Evolutionary conservation across 108 stramenopile genomes (phyloP), one percentile per base, ranked within the genome.

Genomic region (Seminavis robusta): DNA sequence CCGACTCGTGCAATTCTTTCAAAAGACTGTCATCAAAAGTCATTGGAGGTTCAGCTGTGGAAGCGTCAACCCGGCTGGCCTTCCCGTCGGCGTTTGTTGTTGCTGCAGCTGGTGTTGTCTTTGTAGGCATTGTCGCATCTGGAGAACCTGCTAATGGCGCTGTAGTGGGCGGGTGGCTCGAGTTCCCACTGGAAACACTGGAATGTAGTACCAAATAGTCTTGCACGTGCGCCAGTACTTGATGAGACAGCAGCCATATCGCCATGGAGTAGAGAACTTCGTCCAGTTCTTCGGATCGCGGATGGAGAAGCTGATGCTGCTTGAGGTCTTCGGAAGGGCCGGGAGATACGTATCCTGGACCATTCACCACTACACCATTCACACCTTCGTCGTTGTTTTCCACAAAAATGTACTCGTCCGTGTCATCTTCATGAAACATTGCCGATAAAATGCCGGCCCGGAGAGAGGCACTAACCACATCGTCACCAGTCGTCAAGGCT

Each of bases 201-300:
- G n/a, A n/a, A n/a, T n/a, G n/a, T n/a, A n/a, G n/a, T 8, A 84
- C 63, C 26, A 73, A 65, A 52, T 71, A 87, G 29, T 83, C 79
- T 46, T 79, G 69, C 20, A 81, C 29, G 32, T 84, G 79, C 1
- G 73, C 52, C 38, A 93, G 44, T 4, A 87, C 63, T 15, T 48
- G 53, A 41, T 78, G 78, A 7, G 84, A 73, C 9, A 76, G 32
- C 9, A 91, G 61, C 85, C 85, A 91, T 23, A 73, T 60, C 3
- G 73, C 61, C 76, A 92, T 81, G 9, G 63, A 57, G 63, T 66
- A 85, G 7, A 86, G 47, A 4, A 68, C 16, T 8, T 86, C 80
- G 52, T 78, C 77, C 34, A 80, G 13, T 26, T 55, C 58, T 31
- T 75, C 56, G 41, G 19, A 26, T 4, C 40, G 28, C 33, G 8